phyloP scores from a whole-genome alignment of 2,329 filamentous ascomycete species.

The Daldinia sp. region DNA sequence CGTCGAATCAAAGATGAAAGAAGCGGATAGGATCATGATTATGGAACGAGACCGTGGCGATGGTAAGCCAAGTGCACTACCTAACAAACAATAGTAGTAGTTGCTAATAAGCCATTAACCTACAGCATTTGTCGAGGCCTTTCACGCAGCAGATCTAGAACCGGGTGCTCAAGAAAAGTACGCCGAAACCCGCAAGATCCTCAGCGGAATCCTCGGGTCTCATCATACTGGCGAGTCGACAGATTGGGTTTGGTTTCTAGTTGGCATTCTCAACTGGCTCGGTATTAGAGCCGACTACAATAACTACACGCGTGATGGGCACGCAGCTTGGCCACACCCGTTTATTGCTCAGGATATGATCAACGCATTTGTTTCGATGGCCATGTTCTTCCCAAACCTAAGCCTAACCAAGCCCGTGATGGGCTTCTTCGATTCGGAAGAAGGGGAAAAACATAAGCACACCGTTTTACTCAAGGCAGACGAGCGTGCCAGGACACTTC shows the following conservation, averaged over 20 bases:
- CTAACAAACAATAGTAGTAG: neutral
- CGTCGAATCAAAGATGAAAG: conserved; percentile 13
- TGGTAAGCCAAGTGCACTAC: conserved; percentile 22
- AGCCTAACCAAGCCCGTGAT: conserved; percentile 34
- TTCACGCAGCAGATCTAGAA: conserved; percentile 55
- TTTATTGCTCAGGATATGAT: conserved; percentile 51
- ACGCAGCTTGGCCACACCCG: conserved; percentile 45
- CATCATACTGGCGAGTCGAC: conserved; percentile 18
- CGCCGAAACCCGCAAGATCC: conserved; percentile 48
- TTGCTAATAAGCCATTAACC: neutral
- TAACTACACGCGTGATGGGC: conserved; percentile 32
- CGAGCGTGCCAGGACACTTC: conserved; percentile 50
- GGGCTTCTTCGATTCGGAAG: conserved; percentile 48
- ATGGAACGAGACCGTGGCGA: conserved; percentile 38
- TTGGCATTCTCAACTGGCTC: conserved; percentile 44
- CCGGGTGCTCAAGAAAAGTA: conserved; percentile 51
- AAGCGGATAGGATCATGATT: conserved; percentile 29
- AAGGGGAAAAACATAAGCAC: conserved; percentile 47
- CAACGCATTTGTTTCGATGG: conserved; percentile 49
- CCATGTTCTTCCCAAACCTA: conserved; percentile 50
- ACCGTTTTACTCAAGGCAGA: conserved; percentile 51
- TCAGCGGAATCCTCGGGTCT: conserved; percentile 44
- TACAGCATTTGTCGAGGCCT: conserved; percentile 52
- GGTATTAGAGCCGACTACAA: conserved; percentile 38
- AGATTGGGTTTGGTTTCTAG: conserved; percentile 44